Evolutionary conservation across 176 grass and related monocot genomes (phyloP), one percentile per base, ranked within the genome.

Genomic region (Oryza officinalis): DNA sequence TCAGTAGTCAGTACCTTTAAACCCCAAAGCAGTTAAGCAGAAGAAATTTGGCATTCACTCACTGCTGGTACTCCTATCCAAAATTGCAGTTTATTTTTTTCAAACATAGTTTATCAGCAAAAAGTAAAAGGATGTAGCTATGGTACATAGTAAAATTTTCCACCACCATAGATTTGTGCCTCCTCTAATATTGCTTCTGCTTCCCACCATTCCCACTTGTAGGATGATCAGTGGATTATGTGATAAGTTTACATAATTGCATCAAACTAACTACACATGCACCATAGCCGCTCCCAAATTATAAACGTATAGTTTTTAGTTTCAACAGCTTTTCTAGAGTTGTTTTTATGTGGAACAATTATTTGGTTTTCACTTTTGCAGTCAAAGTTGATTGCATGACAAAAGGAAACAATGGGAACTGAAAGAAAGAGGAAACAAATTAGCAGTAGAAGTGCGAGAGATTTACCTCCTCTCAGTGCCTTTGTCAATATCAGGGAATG

Each of bases 401-500:
- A 63, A 25, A 77, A 77, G 25, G 63, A 85, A 74, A 57, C 52
- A 8, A 57, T n/a, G 52, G 17, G 41, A 37, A 73, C 11, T 8
- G 30, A 31, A 57, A n/a, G 52, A 66, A 26, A 75, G 31, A 32
- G 32, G 67, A 76, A 37, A 22, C 0, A 1, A 25, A 20, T 61
- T 30, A 64, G 11, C 37, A 66, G 57, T 50, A 83, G 78, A 74
- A 43, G n/a, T 67, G 25, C 5, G 20, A 70, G 11, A 88, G 40
- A 37, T 65, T 85, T 72, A 81, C 85, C 77, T 91, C 77, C 26
- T 85, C 72, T 80, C 89, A 6, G 85, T 91, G 70, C 66, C 23
- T 81, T 63, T 75, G 78, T 91, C 85, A 77, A 91, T 77, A 54
- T 81, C 72, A 13, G 89, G 89, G 63, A 90, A 90, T 61, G 84